Percentiles rank a stretch among this genome's conserved stretches.
phyloP scores from a whole-genome alignment of 768 basidiomycete genomes.

The Fistulinella prunicolor region DNA sequence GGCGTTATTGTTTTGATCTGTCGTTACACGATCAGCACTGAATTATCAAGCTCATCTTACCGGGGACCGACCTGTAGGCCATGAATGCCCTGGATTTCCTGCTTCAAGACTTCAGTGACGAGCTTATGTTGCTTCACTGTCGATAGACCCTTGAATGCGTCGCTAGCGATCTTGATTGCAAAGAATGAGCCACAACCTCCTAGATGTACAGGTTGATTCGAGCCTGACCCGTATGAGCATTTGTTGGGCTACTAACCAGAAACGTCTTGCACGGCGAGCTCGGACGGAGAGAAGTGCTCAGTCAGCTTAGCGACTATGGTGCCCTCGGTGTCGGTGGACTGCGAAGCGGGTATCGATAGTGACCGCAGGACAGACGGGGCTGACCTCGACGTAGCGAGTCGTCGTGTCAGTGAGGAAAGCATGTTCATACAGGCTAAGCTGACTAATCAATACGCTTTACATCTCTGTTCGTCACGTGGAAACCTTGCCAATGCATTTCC shows the following conservation, averaged over 20 bases:
- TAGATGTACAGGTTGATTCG: slow-evolving; percentile 29
- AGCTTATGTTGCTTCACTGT: slow-evolving; percentile 92
- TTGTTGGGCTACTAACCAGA: slow-evolving; percentile 63
- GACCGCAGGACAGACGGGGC: slow-evolving; percentile 12
- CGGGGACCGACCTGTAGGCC: slow-evolving; percentile 77
- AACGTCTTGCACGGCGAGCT: slow-evolving; percentile 88
- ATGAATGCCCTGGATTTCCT: slow-evolving; percentile 89
- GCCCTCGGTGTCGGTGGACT: slow-evolving; percentile 40
- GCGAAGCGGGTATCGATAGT: too few relatives aligned
- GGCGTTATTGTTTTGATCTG: slow-evolving; percentile 45
- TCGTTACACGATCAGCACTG: slow-evolving; percentile 8
- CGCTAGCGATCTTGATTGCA: slow-evolving; percentile 82
- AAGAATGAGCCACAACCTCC: slow-evolving; percentile 99
- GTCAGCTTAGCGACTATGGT: slow-evolving; percentile 70
- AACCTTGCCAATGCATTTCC: slow-evolving; percentile 17
- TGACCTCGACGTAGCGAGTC: slow-evolving; percentile 26
- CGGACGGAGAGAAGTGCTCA: slow-evolving; percentile 72
- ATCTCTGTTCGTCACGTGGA: slow-evolving; percentile 24
- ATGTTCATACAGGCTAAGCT: too few relatives aligned
- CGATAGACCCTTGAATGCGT: slow-evolving; percentile 80
- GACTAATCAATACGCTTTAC: too few relatives aligned
- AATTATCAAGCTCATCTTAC: not conserved
- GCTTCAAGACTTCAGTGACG: slow-evolving; percentile 81
- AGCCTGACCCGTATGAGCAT: not conserved
- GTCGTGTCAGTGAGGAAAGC: slow-evolving; percentile 33